A percentile compares a stretch with the other conserved stretches of the same genome.
These are phyloP conservation scores for Danielia oregonensis DNA, from an alignment of 805 yeast genomes.

Conservation along the genomic window DNA sequence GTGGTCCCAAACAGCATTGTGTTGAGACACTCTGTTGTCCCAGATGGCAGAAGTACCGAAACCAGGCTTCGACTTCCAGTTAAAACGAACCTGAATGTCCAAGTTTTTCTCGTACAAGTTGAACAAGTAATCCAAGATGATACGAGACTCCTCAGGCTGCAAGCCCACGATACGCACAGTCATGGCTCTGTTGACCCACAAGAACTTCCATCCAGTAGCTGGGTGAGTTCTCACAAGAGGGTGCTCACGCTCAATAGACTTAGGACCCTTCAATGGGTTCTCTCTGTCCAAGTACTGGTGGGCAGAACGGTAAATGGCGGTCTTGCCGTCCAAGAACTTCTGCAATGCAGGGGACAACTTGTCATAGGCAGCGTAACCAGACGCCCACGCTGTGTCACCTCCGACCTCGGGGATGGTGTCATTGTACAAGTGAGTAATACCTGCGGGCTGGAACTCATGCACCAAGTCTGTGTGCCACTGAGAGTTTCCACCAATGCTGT, in stretches of 20 bases:
- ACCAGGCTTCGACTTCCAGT: conserved; percentile 23
- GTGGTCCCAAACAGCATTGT: conserved; percentile 52
- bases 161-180: conserved; percentile 29
- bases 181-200: conserved; percentile 28
- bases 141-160: conserved; percentile 22
- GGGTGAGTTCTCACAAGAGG: conserved; percentile 31
- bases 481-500: conserved; percentile 19
- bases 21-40: conserved; percentile 58
- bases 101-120: conserved; percentile 29
- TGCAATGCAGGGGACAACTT: conserved; percentile 50
- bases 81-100: conserved; percentile 42
- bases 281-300: conserved; percentile 36
- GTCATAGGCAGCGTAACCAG: conserved; percentile 58
- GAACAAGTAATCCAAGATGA: conserved; percentile 14
- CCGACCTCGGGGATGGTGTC: conserved; percentile 50
- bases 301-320: conserved; percentile 41
- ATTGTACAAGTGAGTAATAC: conserved; percentile 50
- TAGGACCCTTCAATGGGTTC: conserved; percentile 30
- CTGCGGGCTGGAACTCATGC: conserved; percentile 56
- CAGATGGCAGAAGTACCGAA: conserved; percentile 52
- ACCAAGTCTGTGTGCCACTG: conserved; percentile 48
- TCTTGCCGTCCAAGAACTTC: conserved; percentile 49
- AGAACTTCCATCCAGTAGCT: conserved; percentile 31
- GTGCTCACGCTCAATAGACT: conserved; percentile 26
- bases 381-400: conserved; percentile 56